phyloP scores from a whole-genome alignment of 202 grass and related monocot species.

The Setaria italica region DNA sequence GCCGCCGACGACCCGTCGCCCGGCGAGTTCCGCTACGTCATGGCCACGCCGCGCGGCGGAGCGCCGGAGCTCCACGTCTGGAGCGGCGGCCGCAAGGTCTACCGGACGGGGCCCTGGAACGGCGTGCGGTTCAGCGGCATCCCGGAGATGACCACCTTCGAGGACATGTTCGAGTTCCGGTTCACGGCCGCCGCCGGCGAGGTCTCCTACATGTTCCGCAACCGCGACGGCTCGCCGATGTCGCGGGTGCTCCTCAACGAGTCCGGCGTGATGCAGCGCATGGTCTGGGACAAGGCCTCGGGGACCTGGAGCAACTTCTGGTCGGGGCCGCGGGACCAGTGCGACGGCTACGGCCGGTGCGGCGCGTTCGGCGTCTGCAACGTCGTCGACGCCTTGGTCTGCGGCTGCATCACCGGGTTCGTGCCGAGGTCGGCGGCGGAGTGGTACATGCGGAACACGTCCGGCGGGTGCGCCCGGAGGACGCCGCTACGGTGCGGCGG shows the following conservation, averaged over 20 bases:
- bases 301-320: constrained; percentile 51
- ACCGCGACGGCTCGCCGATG: constrained; percentile 1
- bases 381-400: constrained; percentile 26
- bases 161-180: constrained; percentile 37
- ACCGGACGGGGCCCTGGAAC: constrained; percentile 57
- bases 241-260: constrained; percentile 56
- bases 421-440: constrained; percentile 13
- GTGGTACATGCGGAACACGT: constrained; percentile 55
- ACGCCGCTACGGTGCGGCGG: constrained; percentile 31
- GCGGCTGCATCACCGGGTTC: constrained; percentile 53
- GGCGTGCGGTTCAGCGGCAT: constrained; percentile 54
- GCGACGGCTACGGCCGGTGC: constrained; percentile 47
- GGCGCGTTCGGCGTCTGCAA: constrained; percentile 60
- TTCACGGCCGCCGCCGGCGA: constrained; percentile 48
- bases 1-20: constrained; percentile 50
- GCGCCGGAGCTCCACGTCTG: constrained; percentile 54
- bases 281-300: constrained; percentile 43
- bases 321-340: constrained; percentile 50
- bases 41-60: constrained; percentile 46
- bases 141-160: constrained; percentile 50
- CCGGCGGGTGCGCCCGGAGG: constrained; percentile 45
- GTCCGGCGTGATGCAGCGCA: constrained; percentile 50
- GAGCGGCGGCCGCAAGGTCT: constrained; percentile 26
- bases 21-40: constrained; percentile 44
- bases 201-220: constrained; percentile 47